Evolutionary conservation across 202 grass and related monocot genomes (phyloP).

Genomic region (Schoenoplectus tabernaemontani): DNA sequence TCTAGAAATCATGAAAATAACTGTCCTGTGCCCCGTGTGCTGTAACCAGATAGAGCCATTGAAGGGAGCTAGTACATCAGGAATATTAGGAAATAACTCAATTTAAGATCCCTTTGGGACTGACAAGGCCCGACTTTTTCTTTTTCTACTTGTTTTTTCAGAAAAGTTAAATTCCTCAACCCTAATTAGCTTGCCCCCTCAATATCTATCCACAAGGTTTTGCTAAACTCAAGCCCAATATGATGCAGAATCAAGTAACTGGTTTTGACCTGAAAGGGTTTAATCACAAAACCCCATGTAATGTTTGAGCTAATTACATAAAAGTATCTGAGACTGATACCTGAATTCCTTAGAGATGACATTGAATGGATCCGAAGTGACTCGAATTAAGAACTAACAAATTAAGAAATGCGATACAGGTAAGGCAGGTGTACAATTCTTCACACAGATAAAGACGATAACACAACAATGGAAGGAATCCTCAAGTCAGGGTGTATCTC

Average conservation of each 20-base stretch:
- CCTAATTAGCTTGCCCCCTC: background rate
- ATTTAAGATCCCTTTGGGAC: background rate
- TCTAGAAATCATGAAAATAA: constrained; percentile 4
- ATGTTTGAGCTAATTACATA: background rate
- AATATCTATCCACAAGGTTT: background rate
- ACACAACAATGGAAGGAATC: constrained; percentile 96
- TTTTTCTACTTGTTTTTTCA: background rate
- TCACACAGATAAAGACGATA: constrained; percentile 90
- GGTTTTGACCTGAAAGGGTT: background rate
- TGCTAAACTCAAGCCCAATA: background rate
- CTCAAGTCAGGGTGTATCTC: constrained; percentile 45
- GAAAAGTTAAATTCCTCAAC: background rate
- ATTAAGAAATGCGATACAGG: constrained; percentile 40
- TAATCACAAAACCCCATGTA: background rate
- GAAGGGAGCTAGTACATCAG: background rate
- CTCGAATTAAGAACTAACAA: background rate
- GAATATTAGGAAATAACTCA: background rate
- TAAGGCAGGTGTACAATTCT: constrained; percentile 92
- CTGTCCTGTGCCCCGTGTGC: background rate
- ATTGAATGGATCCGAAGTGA: background rate
- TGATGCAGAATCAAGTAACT: background rate
- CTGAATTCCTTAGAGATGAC: background rate
- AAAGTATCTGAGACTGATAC: background rate
- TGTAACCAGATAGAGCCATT: background rate
- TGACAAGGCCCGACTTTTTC: background rate